A percentile compares a stretch with the other conserved stretches of the same genome.
phyloP scores from a whole-genome alignment of 306 rosid genomes.

The Albizia julibrissin region DNA sequence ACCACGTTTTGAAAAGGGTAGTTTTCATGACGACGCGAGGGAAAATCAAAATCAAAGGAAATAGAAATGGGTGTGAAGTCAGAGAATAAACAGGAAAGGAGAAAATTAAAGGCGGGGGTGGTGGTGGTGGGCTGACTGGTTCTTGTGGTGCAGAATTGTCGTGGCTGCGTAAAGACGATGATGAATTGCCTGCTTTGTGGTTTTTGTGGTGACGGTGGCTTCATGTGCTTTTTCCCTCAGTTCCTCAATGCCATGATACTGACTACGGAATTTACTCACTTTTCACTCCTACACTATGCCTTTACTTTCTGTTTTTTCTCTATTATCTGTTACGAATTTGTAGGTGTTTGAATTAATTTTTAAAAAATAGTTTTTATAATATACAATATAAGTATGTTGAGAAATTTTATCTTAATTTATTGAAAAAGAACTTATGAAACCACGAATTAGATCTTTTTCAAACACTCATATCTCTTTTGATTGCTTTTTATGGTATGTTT shows the following conservation, averaged over 20 bases:
- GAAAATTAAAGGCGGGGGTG: background rate
- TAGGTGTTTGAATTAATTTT: no score
- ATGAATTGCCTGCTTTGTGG: background rate
- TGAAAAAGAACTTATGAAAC: no score
- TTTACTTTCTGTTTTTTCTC: background rate
- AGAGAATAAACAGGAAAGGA: background rate
- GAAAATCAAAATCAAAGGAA: background rate
- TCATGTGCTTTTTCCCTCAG: background rate
- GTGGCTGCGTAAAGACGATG: background rate
- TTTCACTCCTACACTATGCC: no score
- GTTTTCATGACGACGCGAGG: background rate
- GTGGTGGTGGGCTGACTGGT: background rate
- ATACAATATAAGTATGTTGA: no score
- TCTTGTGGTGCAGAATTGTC: slow-evolving; percentile 48
- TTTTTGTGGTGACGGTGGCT: slow-evolving; percentile 27
- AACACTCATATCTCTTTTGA: no score
- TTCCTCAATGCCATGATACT: slow-evolving; percentile 1
- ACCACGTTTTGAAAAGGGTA: background rate
- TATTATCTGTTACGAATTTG: background rate
- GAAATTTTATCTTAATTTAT: no score
- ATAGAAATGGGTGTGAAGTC: background rate
- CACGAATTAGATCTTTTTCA: no score
- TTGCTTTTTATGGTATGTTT: no score
- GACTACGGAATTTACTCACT: background rate
- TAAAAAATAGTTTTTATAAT: no score